Conservation (phyloP, 202 grass and related monocot genomes). For the Schoenoplectus tabernaemontani region DNA sequence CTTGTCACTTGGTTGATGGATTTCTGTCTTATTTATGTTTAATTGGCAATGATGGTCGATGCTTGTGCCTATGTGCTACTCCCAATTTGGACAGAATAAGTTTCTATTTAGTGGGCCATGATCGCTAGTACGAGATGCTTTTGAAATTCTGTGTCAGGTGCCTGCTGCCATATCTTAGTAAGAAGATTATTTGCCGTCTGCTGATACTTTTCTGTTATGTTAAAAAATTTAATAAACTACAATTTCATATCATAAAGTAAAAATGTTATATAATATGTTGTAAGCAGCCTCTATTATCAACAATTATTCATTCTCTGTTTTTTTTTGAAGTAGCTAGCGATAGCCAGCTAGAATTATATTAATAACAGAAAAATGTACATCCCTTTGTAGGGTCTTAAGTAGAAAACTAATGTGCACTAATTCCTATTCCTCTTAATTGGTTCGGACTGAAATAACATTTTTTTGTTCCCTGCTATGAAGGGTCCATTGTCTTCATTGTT, state of each 20-base stretch:
- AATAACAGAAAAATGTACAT: too few species aligned
- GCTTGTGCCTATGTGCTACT: neutral
- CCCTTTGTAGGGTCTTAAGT: too few species aligned
- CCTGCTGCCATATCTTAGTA: neutral
- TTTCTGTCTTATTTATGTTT: too few species aligned
- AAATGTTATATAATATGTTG: neutral
- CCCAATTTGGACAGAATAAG: neutral
- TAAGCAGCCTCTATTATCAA: neutral
- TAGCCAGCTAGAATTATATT: too few species aligned
- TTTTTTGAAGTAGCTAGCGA: too few species aligned
- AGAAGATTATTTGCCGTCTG: neutral
- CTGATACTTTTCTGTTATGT: neutral
- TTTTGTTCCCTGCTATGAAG: neutral
- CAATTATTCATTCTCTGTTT: neutral
- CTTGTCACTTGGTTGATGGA: too few species aligned
- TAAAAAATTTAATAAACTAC: neutral
- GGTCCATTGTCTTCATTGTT: neutral
- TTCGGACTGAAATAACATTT: neutral
- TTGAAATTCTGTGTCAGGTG: neutral
- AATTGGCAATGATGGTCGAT: neutral
- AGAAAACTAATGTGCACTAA: too few species aligned
- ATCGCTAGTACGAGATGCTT: neutral
- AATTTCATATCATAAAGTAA: neutral
- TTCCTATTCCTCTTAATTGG: neutral
- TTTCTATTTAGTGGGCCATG: neutral